These are phyloP conservation scores for Chrysanthemum lavandulifolium DNA, from an alignment of 129 eudicot species.

Conservation along the genomic window DNA sequence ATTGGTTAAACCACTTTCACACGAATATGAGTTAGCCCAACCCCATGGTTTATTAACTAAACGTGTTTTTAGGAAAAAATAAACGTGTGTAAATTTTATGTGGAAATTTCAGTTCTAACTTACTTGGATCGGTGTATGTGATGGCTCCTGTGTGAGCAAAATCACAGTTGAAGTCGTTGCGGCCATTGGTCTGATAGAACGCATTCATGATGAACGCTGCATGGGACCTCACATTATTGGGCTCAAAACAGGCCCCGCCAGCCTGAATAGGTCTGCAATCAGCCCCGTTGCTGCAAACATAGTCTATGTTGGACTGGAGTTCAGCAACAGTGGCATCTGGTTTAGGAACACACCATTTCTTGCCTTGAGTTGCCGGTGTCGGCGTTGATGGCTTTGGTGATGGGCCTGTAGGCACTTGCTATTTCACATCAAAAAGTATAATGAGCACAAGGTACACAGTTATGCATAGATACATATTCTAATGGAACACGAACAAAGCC, in stretches of 20 bases:
- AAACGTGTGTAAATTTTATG: neutral
- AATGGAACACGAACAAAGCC: neutral
- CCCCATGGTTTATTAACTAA: too few species aligned
- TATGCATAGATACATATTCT: neutral
- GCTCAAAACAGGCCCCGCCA: constrained; percentile 75
- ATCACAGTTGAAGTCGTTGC: constrained; percentile 67
- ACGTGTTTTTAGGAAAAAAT: too few species aligned
- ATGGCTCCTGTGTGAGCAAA: constrained; percentile 59
- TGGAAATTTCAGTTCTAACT: neutral
- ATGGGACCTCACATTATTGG: constrained; percentile 59
- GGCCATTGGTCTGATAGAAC: constrained; percentile 71
- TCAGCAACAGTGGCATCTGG: constrained; percentile 54
- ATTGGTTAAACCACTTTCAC: neutral
- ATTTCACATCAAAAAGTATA: constrained; percentile 8
- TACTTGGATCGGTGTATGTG: constrained; percentile 69
- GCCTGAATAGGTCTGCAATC: constrained; percentile 73
- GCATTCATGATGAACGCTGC: constrained; percentile 75
- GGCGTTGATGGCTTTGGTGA: constrained; percentile 44
- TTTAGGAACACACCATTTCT: constrained; percentile 80
- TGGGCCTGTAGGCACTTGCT: constrained; percentile 34
- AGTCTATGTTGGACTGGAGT: constrained; percentile 68
- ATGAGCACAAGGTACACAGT: constrained; percentile 12
- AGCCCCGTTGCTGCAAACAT: constrained; percentile 74
- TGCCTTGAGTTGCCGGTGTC: constrained; percentile 31
- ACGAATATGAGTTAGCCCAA: too few species aligned